Evolutionary conservation across 2,329 filamentous ascomycete genomes (phyloP).

Genomic region (Lasiodiplodia gonubiensis): DNA sequence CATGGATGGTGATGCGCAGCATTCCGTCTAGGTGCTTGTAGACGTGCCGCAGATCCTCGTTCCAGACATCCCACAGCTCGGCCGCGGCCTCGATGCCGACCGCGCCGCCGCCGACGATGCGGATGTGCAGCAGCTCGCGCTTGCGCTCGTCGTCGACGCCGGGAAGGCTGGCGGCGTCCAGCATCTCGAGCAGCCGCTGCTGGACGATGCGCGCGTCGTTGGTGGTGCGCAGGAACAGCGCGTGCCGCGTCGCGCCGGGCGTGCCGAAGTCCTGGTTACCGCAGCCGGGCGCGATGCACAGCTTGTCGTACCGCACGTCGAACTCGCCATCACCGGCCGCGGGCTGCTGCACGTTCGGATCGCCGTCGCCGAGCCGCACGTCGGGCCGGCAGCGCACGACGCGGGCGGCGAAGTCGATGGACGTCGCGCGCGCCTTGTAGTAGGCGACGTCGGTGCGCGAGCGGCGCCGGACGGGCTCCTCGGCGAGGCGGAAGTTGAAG

Average conservation of each 20-base stretch:
- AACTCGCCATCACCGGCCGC: no score
- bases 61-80: conserved; percentile 52
- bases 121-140: conserved; percentile 45
- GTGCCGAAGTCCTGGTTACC: conserved; percentile 48
- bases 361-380: background rate
- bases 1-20: conserved; percentile 51
- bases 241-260: conserved; percentile 48
- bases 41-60: conserved; percentile 46
- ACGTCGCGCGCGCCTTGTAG: conserved; percentile 49
- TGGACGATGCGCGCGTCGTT: conserved; percentile 45
- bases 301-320: conserved; percentile 49
- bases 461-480: conserved; percentile 51
- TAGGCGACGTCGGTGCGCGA: conserved; percentile 38
- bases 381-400: conserved; percentile 42
- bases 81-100: conserved; percentile 53
- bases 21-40: conserved; percentile 50
- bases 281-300: conserved; percentile 53
- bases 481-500: conserved; percentile 54
- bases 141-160: conserved; percentile 36
- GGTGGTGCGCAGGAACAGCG: conserved; percentile 47
- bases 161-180: conserved; percentile 46
- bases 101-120: conserved; percentile 51
- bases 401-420: conserved; percentile 47
- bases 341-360: conserved; percentile 2
- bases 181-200: conserved; percentile 44